Evolutionary conservation across 164 flowering plant genomes (phyloP), one percentile per base, ranked within the genome.

Genomic region (Aristolochia contorta): DNA sequence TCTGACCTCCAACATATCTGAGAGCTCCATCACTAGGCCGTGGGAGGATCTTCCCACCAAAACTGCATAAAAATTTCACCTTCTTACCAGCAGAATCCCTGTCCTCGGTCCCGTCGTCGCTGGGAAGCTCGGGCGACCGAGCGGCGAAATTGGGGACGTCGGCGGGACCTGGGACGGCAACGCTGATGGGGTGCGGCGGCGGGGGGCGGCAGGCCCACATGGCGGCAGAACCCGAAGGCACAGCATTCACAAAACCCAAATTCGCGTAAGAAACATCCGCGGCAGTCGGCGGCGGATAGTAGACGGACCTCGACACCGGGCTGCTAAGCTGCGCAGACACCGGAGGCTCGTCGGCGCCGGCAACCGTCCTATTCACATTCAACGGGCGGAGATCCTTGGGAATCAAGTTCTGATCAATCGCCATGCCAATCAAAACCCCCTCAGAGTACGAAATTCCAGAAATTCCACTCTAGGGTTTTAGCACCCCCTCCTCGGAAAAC

Each of bases 1-100:
- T 88, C 47, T 88, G 88, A 30, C 97, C 97, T 49, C 97, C 97
- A 15, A 88, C 96, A 59, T 88, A 91, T 65, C 97, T 80, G 69
- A 88, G 68, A 60, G 73, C 67, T n/a, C 92, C 91, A 74, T 86
- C 91, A 59, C 86, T 75, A 0, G 89, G 93, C 61, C 96, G 76
- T 0, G 97, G 97, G n/a, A 89, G 75, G 58, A 92, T 84, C 63
- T 82, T 92, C 27, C 98, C 98, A 41, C 93, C 89, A 75, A 81
- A 84, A 68, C 96, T 86, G 63, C 96, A 89, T 61, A 89, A 62
- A 37, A 84, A 78, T 73, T 89, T 89, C 21, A 83, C 73, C 71
- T 82, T 92, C 75, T 70, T 83, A 59, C 75, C 79, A n/a, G 77
- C 71, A 15, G 58, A 55, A 27, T 80, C 91, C 4, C 77, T 85